phyloP scores from a whole-genome alignment of 2,329 filamentous ascomycete genomes.

The Camillea tinctor region DNA sequence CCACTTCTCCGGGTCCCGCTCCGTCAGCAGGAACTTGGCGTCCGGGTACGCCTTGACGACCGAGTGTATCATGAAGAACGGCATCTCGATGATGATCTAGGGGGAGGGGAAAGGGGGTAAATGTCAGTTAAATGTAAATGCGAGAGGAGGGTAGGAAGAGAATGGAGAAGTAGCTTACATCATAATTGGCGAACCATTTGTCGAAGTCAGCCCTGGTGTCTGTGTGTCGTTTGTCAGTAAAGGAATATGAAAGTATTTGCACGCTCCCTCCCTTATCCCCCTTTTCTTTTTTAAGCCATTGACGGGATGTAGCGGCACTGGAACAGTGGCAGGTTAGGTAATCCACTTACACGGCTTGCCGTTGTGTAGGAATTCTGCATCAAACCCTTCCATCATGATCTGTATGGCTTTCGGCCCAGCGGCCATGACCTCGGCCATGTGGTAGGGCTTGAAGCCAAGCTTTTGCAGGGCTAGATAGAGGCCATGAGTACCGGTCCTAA shows the following conservation, averaged over 20 bases:
- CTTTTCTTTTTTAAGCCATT: too few relatives aligned
- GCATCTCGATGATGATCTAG: conserved; percentile 31
- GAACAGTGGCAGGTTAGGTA: too few relatives aligned
- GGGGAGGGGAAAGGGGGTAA: too few relatives aligned
- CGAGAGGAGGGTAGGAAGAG: too few relatives aligned
- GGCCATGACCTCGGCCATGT: conserved; percentile 33
- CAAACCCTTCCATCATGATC: conserved; percentile 31
- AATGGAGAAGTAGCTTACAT: conserved; percentile 27
- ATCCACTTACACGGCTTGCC: conserved; percentile 30
- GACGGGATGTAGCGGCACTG: not conserved
- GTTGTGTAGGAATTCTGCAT: conserved; percentile 27
- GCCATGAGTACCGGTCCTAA: conserved; percentile 36
- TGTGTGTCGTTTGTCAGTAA: conserved; percentile 4
- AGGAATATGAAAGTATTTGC: not conserved
- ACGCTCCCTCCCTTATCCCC: too few relatives aligned
- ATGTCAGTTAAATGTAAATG: too few relatives aligned
- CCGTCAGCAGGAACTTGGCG: conserved; percentile 37
- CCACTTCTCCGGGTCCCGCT: conserved; percentile 37
- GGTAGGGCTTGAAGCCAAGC: conserved; percentile 38
- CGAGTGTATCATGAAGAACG: conserved; percentile 33
- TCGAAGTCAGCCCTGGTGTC: conserved; percentile 38
- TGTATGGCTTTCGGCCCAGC: conserved; percentile 22
- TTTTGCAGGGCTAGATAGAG: conserved; percentile 34
- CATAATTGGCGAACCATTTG: conserved; percentile 40
- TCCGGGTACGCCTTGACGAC: conserved; percentile 33